Evolutionary conservation across 2,329 filamentous ascomycete species (phyloP).

Genomic region (Xenoacremonium recifei): DNA sequence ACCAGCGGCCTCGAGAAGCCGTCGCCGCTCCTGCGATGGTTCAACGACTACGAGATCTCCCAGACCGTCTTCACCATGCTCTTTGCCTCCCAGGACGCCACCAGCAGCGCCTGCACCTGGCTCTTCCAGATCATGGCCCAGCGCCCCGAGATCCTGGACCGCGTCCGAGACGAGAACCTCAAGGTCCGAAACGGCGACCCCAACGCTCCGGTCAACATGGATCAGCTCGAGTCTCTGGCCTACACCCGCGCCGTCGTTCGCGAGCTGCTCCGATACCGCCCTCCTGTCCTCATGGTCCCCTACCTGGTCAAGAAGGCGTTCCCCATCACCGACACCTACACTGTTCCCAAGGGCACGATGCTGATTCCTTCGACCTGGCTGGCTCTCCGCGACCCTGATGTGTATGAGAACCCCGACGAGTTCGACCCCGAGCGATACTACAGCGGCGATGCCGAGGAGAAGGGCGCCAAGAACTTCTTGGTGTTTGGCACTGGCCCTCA

Average conservation of each 20-base stretch:
- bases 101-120: slow-evolving; percentile 91
- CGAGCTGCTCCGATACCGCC: slow-evolving; percentile 88
- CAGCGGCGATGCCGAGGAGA: slow-evolving; percentile 81
- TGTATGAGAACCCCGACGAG: slow-evolving; percentile 83
- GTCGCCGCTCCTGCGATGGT: slow-evolving; percentile 76
- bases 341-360: slow-evolving; percentile 94
- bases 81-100: slow-evolving; percentile 96
- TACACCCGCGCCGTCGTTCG: slow-evolving; percentile 92
- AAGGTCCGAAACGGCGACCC: slow-evolving; percentile 72
- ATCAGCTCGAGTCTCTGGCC: slow-evolving; percentile 81
- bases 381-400: slow-evolving; percentile 86
- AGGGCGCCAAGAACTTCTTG: slow-evolving; percentile 88
- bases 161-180: slow-evolving; percentile 88
- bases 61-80: slow-evolving; percentile 95
- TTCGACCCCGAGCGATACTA: slow-evolving; percentile 94
- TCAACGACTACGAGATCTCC: slow-evolving; percentile 86
- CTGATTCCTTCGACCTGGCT: slow-evolving; percentile 89
- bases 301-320: slow-evolving; percentile 95
- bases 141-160: slow-evolving; percentile 86
- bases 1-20: slow-evolving; percentile 77
- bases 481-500: slow-evolving; percentile 95
- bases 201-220: slow-evolving; percentile 70
- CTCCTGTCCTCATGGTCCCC: slow-evolving; percentile 95
- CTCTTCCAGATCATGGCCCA: slow-evolving; percentile 93
- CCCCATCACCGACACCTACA: slow-evolving; percentile 83